Evolutionary conservation across 805 yeast genomes (phyloP).

Genomic region (Pichia rugopelliculosa): DNA sequence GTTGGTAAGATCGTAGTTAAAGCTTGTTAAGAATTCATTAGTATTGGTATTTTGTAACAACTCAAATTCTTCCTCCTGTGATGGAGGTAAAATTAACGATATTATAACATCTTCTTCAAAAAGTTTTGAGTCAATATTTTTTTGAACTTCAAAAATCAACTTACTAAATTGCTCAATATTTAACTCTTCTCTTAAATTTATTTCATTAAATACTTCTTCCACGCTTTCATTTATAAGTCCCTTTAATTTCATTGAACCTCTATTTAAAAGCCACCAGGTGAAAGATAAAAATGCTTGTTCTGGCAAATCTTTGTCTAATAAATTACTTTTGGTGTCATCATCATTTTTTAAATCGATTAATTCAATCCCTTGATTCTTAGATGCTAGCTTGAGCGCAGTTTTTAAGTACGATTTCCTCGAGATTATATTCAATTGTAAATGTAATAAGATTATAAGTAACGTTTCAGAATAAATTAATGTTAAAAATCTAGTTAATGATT

Average conservation of each 20-base stretch:
- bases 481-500: constrained; percentile 65
- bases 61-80: constrained; percentile 42
- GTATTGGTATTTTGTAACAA: constrained; percentile 49
- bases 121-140: constrained; percentile 15
- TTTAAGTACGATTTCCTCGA: constrained; percentile 83
- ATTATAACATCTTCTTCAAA: constrained; percentile 1
- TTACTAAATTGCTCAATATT: constrained; percentile 52
- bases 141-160: constrained; percentile 34
- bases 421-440: constrained; percentile 79
- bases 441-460: constrained; percentile 65
- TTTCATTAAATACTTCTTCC: constrained; percentile 47
- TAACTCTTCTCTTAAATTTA: constrained; percentile 70
- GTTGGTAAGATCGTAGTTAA: constrained; percentile 20
- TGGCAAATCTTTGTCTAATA: constrained; percentile 34
- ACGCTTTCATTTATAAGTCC: constrained; percentile 50
- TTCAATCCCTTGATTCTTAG: constrained; percentile 31
- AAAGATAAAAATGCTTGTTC: constrained; percentile 81
- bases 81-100: constrained; percentile 34
- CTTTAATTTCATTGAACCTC: constrained; percentile 66
- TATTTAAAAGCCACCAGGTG: constrained; percentile 90
- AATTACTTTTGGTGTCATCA: constrained; percentile 26
- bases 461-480: constrained; percentile 64
- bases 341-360: constrained; percentile 17
- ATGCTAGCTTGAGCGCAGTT: constrained; percentile 66
- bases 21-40: constrained; percentile 29